phyloP scores from a whole-genome alignment of 2,329 filamentous ascomycete species.

The Fusarium marasasianum region DNA sequence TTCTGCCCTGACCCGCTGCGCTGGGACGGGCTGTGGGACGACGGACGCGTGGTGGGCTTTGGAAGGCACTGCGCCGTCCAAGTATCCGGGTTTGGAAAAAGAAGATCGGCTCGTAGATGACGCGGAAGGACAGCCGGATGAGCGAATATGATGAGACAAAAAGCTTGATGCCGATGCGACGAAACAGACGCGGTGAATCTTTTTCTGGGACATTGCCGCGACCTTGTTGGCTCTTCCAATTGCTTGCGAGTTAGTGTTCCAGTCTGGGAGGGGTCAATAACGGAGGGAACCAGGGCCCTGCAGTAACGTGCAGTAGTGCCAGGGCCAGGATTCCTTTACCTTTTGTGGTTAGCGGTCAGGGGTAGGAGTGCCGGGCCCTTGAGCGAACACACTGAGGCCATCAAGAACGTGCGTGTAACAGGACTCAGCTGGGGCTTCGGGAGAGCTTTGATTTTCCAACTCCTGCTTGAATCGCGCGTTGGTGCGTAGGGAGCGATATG shows the following conservation, averaged over 20 bases:
- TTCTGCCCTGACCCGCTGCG: constrained; percentile 33
- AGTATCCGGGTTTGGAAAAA: constrained; percentile 5
- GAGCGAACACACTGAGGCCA: constrained; percentile 1
- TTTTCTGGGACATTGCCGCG: constrained; percentile 27
- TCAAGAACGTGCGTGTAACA: constrained; percentile 22
- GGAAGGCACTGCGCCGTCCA: constrained; percentile 10
- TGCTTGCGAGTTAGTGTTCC: constrained; percentile 25
- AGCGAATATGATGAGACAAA: constrained; percentile 30
- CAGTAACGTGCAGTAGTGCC: constrained; percentile 22
- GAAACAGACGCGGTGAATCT: constrained; percentile 35
- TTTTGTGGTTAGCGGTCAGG: constrained; percentile 23
- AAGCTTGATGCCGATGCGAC: constrained; percentile 32
- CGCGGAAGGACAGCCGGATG: constrained; percentile 21
- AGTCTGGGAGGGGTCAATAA: constrained; percentile 26
- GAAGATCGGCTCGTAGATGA: constrained; percentile 21
- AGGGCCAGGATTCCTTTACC: constrained; percentile 21
- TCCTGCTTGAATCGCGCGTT: constrained; percentile 1
- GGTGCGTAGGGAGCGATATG: neutral
- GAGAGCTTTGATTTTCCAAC: neutral
- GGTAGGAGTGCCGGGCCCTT: constrained; percentile 18
- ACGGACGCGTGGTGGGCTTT: constrained; percentile 24
- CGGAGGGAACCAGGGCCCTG: constrained; percentile 22
- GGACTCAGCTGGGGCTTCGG: constrained; percentile 7
- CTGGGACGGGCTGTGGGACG: constrained; percentile 28
- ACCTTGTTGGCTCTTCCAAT: constrained; percentile 36